Evolutionary conservation across 345 rosid genomes (phyloP).

Genomic region (Dimocarpus longan): DNA sequence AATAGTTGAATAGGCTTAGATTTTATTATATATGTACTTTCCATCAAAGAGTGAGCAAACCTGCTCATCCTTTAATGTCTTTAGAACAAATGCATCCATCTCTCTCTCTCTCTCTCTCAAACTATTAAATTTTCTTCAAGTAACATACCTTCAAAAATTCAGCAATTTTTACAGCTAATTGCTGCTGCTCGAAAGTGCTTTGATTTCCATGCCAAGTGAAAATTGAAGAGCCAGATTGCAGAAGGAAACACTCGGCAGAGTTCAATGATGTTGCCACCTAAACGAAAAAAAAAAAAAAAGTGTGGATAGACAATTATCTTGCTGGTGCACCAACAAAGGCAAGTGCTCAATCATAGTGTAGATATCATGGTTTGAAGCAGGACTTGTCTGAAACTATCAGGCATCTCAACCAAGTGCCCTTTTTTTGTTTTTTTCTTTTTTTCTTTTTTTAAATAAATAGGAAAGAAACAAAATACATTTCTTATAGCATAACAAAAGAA

Average conservation of each 20-base stretch:
- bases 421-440: too few species aligned
- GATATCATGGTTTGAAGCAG: background rate
- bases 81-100: background rate
- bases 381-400: background rate
- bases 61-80: background rate
- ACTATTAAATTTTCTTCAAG: background rate
- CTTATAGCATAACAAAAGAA: slow-evolving; percentile 3
- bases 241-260: slow-evolving; percentile 86
- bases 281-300: slow-evolving; percentile 27
- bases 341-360: slow-evolving; percentile 3
- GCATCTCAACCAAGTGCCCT: background rate
- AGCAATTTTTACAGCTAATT: slow-evolving; percentile 78
- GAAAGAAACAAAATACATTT: background rate
- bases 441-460: too few species aligned
- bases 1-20: background rate
- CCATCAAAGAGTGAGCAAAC: background rate
- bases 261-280: slow-evolving; percentile 88
- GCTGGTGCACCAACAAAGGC: slow-evolving; percentile 1
- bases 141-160: slow-evolving; percentile 80
- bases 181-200: slow-evolving; percentile 91
- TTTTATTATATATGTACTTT: background rate
- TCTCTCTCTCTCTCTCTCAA: background rate
- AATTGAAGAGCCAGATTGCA: slow-evolving; percentile 91
- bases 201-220: slow-evolving; percentile 97
- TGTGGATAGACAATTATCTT: slow-evolving; percentile 2